Base-by-base conservation (phyloP, 2,329 filamentous ascomycete genomes). In the Macrophomina phaseolina region DNA sequence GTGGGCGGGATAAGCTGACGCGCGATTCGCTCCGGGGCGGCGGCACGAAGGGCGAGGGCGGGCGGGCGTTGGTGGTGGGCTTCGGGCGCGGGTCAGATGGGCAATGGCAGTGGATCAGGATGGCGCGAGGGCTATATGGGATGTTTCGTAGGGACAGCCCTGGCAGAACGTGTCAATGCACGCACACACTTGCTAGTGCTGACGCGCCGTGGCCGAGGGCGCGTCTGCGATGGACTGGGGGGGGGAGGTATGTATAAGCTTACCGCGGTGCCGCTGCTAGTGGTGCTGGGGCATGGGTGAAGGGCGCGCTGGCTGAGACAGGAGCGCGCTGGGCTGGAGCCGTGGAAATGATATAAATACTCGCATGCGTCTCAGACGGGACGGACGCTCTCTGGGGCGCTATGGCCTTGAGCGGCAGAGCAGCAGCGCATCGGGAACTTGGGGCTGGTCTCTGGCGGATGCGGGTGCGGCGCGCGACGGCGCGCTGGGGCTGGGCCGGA, bases 151-250 rank as follows among this genome's bases (percentile, higher is more conserved):
- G 53, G 52, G 63, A 66, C 51, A 61, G 53, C 53, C 64, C 49
- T 52, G 61, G 55, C 53, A 61, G 55, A 66, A 51, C 23, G 64
- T 60, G 64, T 66, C 64, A 66, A 66, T 66, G 64, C 64, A 60
- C 64, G 64, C 53, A 34, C 64, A 40, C 58, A 36, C 34, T 66
- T 51, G 45, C 55, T 66, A 66, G 64, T 60, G 64, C 64, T 66
- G 64, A 66, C 53, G 28, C 32, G 46, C 48, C 48, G 30, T 45
- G 48, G 34, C 18, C 48, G 40, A 5, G 58, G 14, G 38, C 55
- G 55, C 55, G 63, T 6, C 30, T 14, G 58, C 46, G 14, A 42
- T 30, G 16, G 53, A 40, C 45, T 34, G 45, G 45, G 64, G 18
- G 64, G 18, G 63, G 28, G 23, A 49, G 28, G 53, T 58, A 28